Conservation (phyloP, 129 eudicot species). For the Artemisia annua region DNA sequence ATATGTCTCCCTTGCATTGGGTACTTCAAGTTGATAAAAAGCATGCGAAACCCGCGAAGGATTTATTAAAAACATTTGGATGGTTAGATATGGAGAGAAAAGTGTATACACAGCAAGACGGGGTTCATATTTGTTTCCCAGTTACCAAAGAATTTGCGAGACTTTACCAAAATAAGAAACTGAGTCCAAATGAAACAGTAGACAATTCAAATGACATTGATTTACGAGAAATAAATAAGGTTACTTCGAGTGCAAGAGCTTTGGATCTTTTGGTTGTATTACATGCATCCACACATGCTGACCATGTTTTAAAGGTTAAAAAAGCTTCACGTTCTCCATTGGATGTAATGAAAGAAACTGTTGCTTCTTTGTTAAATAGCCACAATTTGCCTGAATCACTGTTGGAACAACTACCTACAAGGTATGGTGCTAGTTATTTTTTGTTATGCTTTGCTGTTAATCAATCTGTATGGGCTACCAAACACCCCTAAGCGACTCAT, state of each 20-base stretch:
- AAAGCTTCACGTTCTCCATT: constrained; percentile 67
- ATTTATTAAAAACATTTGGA: constrained; percentile 71
- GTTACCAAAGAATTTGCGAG: constrained; percentile 56
- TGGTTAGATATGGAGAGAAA: constrained; percentile 91
- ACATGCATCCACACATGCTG: constrained; percentile 57
- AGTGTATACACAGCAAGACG: constrained; percentile 67
- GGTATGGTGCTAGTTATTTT: constrained; percentile 34
- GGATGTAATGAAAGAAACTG: constrained; percentile 63
- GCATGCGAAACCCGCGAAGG: constrained; percentile 77
- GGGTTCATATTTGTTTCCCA: constrained; percentile 72
- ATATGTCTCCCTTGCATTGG: constrained; percentile 42
- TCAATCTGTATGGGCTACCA: not conserved
- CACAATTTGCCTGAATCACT: constrained; percentile 53
- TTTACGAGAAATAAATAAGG: constrained; percentile 34
- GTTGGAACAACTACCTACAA: constrained; percentile 74
- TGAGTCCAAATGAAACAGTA: constrained; percentile 24
- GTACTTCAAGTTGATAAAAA: constrained; percentile 62
- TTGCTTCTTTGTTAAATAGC: constrained; percentile 52
- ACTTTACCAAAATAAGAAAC: constrained; percentile 39
- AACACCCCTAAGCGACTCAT: constrained; percentile 1
- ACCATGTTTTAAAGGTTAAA: constrained; percentile 59
- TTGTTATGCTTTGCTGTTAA: not conserved
- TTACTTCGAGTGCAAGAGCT: constrained; percentile 46
- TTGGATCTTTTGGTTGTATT: constrained; percentile 50
- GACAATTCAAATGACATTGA: constrained; percentile 24